Evolutionary conservation across 208 protist genomes (phyloP).

Genomic region (Blastocrithidia nonstop): DNA sequence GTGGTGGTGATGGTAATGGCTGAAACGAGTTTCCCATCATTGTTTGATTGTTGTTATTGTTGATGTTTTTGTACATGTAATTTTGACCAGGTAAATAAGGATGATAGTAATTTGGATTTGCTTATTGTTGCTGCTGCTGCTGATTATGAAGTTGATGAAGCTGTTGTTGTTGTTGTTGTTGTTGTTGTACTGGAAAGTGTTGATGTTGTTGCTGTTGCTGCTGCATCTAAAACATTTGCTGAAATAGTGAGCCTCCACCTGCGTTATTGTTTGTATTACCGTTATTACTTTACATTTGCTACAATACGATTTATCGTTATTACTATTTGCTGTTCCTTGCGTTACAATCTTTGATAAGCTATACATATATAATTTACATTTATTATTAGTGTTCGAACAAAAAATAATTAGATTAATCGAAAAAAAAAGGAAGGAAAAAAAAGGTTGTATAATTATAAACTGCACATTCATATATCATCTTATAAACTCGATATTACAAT

Average conservation of each 20-base stretch:
- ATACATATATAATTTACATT: neutral
- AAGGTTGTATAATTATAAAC: no score
- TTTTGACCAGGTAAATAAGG: neutral
- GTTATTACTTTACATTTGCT: no score
- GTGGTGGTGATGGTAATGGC: conserved; percentile 9
- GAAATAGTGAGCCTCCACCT: conserved; percentile 45
- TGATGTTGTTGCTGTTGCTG: conserved; percentile 23
- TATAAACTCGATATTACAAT: no score
- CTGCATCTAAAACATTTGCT: conserved; percentile 63
- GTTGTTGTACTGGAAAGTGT: neutral
- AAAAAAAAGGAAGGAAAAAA: conserved; percentile 1
- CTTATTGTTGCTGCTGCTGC: neutral
- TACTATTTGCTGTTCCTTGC: neutral
- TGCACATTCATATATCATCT: no score
- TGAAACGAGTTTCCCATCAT: neutral
- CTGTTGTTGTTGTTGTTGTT: conserved; percentile 10
- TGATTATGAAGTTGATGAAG: conserved; percentile 5
- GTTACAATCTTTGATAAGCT: no score
- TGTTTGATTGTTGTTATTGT: conserved; percentile 8
- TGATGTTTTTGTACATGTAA: neutral
- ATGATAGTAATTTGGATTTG: conserved; percentile 1
- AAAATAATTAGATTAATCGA: neutral
- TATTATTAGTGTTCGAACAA: neutral
- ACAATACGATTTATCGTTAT: conserved; percentile 1
- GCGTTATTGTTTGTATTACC: conserved; percentile 2